These are phyloP conservation scores for Malus sylvestris DNA, from an alignment of 306 rosid genomes.

Conservation along the genomic window DNA sequence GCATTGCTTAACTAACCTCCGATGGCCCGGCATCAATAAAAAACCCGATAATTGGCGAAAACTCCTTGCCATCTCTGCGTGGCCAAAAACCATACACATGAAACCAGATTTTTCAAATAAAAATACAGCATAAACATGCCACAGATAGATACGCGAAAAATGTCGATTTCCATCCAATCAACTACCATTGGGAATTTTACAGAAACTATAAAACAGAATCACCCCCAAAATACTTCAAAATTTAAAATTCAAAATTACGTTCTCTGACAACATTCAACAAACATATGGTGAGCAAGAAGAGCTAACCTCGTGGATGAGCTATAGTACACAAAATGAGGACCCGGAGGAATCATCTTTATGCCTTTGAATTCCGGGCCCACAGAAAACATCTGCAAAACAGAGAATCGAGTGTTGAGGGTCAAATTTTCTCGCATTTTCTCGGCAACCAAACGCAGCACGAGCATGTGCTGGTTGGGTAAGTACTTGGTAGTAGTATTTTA, in stretches of 20 bases:
- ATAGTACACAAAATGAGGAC: conserved; percentile 77
- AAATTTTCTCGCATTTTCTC: neutral
- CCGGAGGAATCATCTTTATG: conserved; percentile 92
- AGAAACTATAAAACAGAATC: neutral
- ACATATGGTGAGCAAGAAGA: neutral
- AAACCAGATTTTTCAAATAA: neutral
- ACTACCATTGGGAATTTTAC: neutral
- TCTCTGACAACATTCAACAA: neutral
- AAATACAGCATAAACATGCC: neutral
- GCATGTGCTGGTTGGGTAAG: neutral
- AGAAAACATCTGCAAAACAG: conserved; percentile 46
- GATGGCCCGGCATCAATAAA: conserved; percentile 50
- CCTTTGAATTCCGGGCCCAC: conserved; percentile 86
- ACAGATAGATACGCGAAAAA: neutral
- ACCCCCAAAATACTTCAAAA: neutral
- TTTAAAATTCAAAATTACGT: neutral
- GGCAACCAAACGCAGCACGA: neutral
- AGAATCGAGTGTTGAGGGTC: neutral
- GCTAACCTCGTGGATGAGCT: conserved; percentile 78
- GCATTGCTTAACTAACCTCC: conserved; percentile 16
- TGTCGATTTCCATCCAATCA: neutral
- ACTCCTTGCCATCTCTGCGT: conserved; percentile 73
- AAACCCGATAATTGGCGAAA: conserved; percentile 74
- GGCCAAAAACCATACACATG: neutral
- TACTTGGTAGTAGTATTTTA: neutral